Conservation (phyloP, 768 basidiomycete genomes). For the Leccinum rimulosum region DNA sequence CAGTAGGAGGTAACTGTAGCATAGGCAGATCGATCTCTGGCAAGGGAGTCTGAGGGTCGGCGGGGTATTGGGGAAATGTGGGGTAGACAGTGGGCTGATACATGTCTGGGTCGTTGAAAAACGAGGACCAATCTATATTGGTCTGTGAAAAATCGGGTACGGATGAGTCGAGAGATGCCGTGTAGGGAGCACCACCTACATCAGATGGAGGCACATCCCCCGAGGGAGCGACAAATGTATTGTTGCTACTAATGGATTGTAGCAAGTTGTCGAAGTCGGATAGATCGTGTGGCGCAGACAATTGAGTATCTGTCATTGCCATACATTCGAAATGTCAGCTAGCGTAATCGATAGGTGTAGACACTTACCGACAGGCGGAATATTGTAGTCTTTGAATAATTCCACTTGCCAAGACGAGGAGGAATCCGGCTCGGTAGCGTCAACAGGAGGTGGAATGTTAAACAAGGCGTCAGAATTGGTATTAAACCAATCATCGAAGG, state of each 20-base stretch:
- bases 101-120: constrained; percentile 3
- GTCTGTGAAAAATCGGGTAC: constrained; percentile 4
- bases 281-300: background rate
- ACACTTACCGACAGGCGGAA: constrained; percentile 14
- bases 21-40: constrained; percentile 27
- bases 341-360: background rate
- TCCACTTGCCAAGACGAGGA: constrained; percentile 32
- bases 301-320: background rate
- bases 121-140: constrained; percentile 15
- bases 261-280: constrained; percentile 12
- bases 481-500: constrained; percentile 38
- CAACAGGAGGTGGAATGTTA: constrained; percentile 26
- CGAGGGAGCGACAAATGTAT: background rate
- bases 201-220: background rate
- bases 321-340: background rate
- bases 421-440: constrained; percentile 25
- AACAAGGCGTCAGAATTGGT: constrained; percentile 25
- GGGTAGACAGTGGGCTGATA: constrained; percentile 1
- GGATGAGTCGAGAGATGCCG: background rate
- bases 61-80: constrained; percentile 3
- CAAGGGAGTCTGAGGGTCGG: constrained; percentile 4
- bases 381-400: constrained; percentile 30
- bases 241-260: background rate
- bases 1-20: constrained; percentile 19
- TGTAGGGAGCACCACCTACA: background rate